Conservation (phyloP, 805 yeast species). For the Ogataea angusta region DNA sequence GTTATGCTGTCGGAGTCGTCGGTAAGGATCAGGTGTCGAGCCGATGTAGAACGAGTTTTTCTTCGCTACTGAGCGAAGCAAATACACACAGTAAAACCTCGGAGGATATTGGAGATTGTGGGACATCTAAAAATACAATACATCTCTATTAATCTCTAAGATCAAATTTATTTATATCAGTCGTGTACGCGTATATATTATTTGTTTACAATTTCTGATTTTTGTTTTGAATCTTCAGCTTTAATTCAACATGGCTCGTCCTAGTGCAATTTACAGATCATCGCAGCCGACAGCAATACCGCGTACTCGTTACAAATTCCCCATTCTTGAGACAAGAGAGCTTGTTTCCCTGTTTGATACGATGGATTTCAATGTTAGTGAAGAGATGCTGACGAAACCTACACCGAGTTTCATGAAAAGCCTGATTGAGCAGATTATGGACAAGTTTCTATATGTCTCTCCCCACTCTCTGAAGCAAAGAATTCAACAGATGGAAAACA, state of each 20-base stretch:
- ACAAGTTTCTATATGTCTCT: slow-evolving; percentile 32
- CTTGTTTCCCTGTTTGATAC: slow-evolving; percentile 27
- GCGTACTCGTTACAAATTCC: slow-evolving; percentile 32
- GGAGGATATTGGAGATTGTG: slow-evolving; percentile 4
- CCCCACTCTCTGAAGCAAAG: slow-evolving; percentile 28
- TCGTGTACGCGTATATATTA: slow-evolving; percentile 2
- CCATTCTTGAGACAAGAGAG: slow-evolving; percentile 31
- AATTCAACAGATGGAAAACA: slow-evolving; percentile 23
- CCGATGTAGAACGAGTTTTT: slow-evolving; percentile 70
- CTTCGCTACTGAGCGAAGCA: slow-evolving; percentile 57
- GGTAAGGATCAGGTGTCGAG: slow-evolving; percentile 72
- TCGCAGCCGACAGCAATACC: slow-evolving; percentile 25
- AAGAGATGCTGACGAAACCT: slow-evolving; percentile 31
- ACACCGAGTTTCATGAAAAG: slow-evolving; percentile 32
- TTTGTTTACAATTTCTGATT: slow-evolving; percentile 4
- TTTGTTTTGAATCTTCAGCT: slow-evolving; percentile 1
- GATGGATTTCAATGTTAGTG: slow-evolving; percentile 29
- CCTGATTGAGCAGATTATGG: slow-evolving; percentile 34
- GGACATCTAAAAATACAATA: slow-evolving; percentile 2
- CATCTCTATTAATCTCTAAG: too few species aligned
- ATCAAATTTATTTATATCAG: neutral
- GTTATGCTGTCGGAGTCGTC: slow-evolving; percentile 74
- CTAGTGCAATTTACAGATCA: slow-evolving; percentile 34
- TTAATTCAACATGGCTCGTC: slow-evolving; percentile 31
- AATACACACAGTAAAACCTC: slow-evolving; percentile 65